Evolutionary conservation across 106 monocot species (phyloP).

Genomic region (Vanilla planifolia): DNA sequence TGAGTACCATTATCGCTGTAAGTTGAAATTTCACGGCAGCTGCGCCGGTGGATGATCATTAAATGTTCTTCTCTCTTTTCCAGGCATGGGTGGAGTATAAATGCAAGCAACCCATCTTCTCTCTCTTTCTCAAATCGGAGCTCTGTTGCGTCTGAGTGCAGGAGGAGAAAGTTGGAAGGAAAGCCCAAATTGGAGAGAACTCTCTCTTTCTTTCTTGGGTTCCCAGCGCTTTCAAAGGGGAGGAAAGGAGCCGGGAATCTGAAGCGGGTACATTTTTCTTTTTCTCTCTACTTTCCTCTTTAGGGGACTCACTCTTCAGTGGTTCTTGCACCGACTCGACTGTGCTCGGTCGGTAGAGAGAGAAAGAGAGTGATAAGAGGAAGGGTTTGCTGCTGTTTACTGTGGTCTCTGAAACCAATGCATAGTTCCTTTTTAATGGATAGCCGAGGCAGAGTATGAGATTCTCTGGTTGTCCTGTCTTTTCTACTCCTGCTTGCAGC

Average conservation of each 20-base stretch:
- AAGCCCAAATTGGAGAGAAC: background rate
- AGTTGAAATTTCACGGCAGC: background rate
- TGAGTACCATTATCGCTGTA: background rate
- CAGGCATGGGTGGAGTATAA: background rate
- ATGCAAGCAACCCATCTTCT: background rate
- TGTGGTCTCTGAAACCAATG: constrained; percentile 35
- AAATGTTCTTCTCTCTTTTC: background rate
- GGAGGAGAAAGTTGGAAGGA: background rate
- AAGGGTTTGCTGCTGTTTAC: background rate
- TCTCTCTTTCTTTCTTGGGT: background rate
- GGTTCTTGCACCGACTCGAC: no score
- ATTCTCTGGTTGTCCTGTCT: background rate
- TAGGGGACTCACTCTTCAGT: constrained; percentile 7
- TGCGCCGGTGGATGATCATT: background rate
- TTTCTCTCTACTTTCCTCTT: constrained; percentile 21
- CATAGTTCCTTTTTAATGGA: constrained; percentile 12
- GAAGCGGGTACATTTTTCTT: constrained; percentile 37
- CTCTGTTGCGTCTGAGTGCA: background rate
- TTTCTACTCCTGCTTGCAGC: constrained; percentile 6
- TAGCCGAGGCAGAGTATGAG: background rate
- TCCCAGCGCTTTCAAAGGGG: constrained; percentile 5
- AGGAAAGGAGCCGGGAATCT: constrained; percentile 25
- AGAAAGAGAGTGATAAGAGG: background rate
- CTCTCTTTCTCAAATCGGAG: constrained; percentile 5
- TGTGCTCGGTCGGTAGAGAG: no score